Base-by-base conservation (phyloP, 1,139 yeast genomes). In the Candida tropicalis region DNA sequence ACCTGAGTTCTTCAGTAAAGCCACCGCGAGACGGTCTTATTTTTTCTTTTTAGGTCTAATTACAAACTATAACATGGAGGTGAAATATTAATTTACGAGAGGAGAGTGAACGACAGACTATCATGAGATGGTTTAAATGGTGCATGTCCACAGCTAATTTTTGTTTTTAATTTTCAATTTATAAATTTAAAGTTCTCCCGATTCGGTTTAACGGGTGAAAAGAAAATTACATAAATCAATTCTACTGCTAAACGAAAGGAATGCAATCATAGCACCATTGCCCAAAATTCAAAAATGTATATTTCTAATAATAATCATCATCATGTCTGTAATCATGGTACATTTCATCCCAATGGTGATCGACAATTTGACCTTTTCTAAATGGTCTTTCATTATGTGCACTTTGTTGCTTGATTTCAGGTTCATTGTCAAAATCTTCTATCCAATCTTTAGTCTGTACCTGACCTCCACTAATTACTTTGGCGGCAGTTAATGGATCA, bases 301-400 rank as follows among this genome's bases (percentile, higher is more conserved):
- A 44, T 11, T 18, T 12, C 45, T 45, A 59, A 41, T 50, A 54
- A 34, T 46, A 56, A 50, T 70, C 75, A 47, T 71, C 76, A 47
- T 71, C 73, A 50, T 69, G 61, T 49, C 68, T 62, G 50, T 71
- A 71, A 47, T 69, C 77, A 42, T 70, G 75, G 46, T 58, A 71
- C 33, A 67, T 63, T 42, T 70, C 74, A 49, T 70, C 73, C 59
- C 68, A 62, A 33, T 56, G 61, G 20, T 55, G 57, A 24, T 58
- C 55, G 39, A 68, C 51, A 22, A 67, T 59, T 36, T 58, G 57
- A 22, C 55, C 50, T 43, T 40, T 49, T 45, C 40, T 45, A 24
- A 35, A 48, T 32, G 48, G 53, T 23, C 36, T 35, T 26, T 9
- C 10, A 12, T 13, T 38, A 40, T 16, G 22, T 5, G 9, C 4